Base-by-base conservation (phyloP, 1,139 yeast species). In the Zhuliangozyma parablackwelliae region DNA sequence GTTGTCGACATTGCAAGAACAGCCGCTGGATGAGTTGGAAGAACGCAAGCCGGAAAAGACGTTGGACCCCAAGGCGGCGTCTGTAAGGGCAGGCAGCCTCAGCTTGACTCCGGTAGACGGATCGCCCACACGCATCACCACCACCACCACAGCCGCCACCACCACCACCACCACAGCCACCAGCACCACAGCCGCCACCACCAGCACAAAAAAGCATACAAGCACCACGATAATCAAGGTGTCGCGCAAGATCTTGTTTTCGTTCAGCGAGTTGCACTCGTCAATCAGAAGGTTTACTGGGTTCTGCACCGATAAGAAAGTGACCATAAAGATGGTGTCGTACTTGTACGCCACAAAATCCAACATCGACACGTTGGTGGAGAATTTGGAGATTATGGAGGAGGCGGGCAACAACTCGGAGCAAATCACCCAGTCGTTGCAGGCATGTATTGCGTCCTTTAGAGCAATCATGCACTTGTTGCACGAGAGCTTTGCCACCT, bases 241-340 rank as follows among this genome's bases (percentile, higher is more conserved):
- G 0, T 72, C 84, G 8, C 57, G 83, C 41, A 80, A 80, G 48
- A 55, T 80, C 6, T 53, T 79, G 6, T 79, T 75, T 51, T 65
- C 82, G 10, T 74, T 83, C 38, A 79, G 85, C 34, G 94, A 85
- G 50, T 68, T 85, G 35, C 89, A 82, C 47, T 76, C 82, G 27
- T 80, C 83, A 3, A 69, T 86, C 7, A 65, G 86, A 43, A 70
- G 86, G 40, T 77, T 83, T 44, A 72, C 83, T 10, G 77, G 82
- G 1, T 79, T 83, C 45, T 82, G 89, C 50, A 63, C 72, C 12
- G 90, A 82, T 46, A 80, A 80, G 44, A 71, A 75, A 29, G 65
- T 82, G 3, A 71, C 82, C 2, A 72, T 77, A 29, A 79, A 76
- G 43, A 72, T 82, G 63, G 78, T 77, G 0, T 67, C 80, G 0